Conservation (phyloP, 2,329 filamentous ascomycete genomes). For the Aspergillus intermedius region DNA sequence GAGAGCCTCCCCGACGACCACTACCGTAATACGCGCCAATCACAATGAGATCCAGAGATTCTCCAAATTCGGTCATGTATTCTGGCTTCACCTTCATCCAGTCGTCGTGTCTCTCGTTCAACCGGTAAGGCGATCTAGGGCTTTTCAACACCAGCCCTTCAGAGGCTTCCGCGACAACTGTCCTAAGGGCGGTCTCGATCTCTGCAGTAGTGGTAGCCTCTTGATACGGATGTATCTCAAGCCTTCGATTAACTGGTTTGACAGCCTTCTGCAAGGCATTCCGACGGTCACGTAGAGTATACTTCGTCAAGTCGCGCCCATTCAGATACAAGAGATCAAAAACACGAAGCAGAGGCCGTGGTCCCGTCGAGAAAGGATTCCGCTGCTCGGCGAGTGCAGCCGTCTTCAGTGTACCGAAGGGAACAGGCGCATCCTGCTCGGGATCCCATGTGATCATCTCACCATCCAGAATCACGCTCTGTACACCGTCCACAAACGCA, state of each 20-base stretch:
- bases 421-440: conserved; percentile 71
- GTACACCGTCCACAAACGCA: conserved; percentile 70
- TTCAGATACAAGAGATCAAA: conserved; percentile 94
- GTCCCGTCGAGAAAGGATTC: conserved; percentile 59
- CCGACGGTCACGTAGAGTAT: conserved; percentile 73
- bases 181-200: conserved; percentile 72
- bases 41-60: conserved; percentile 81
- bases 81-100: conserved; percentile 99
- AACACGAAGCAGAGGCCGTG: conserved; percentile 71
- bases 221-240: conserved; percentile 74
- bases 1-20: conserved; percentile 70
- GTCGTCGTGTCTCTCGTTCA: conserved; percentile 87
- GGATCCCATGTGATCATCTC: conserved; percentile 99
- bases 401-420: conserved; percentile 89
- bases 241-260: conserved; percentile 61
- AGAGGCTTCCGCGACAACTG: conserved; percentile 77
- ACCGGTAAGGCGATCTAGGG: conserved; percentile 73
- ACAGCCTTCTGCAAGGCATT: conserved; percentile 68
- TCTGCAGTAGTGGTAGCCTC: conserved; percentile 61
- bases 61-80: conserved; percentile 95
- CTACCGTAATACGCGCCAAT: conserved; percentile 91
- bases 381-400: conserved; percentile 74
- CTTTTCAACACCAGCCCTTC: conserved; percentile 94
- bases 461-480: conserved; percentile 85
- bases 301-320: conserved; percentile 68